Conservation (phyloP, 78 protist genomes). For the Goniomonas avonlea region DNA sequence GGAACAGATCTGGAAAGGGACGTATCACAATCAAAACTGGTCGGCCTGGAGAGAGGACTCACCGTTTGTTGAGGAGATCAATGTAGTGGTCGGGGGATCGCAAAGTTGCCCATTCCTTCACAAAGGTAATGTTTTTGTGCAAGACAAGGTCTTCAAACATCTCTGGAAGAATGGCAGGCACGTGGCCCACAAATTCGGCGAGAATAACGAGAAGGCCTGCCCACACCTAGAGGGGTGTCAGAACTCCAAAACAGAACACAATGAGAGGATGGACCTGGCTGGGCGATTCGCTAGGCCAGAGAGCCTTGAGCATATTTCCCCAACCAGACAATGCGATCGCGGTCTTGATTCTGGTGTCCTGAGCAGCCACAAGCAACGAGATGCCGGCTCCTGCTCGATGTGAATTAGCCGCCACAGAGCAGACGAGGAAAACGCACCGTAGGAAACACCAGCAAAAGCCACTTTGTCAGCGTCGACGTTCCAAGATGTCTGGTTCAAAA, state of each 20-base stretch:
- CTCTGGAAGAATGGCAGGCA: neutral
- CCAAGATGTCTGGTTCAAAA: neutral
- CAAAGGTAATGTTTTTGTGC: neutral
- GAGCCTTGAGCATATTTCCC: neutral
- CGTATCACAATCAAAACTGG: no score
- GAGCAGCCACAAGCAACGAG: neutral
- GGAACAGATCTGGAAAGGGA: neutral
- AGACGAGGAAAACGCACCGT: no score
- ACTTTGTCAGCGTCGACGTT: neutral
- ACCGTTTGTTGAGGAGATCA: neutral
- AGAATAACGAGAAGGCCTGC: neutral
- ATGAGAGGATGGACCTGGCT: no score
- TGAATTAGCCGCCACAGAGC: no score
- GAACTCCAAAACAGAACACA: no score
- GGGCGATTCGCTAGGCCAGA: no score
- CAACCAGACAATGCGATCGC: constrained; percentile 30
- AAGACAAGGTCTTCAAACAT: neutral
- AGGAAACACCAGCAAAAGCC: constrained; percentile 19
- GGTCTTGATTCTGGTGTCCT: constrained; percentile 15
- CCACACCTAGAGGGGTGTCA: neutral
- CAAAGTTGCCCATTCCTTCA: neutral
- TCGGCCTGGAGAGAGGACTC: no score
- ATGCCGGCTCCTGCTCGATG: no score
- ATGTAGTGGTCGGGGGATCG: constrained; percentile 8
- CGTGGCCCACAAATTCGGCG: neutral